These are phyloP conservation scores for Kernera saxatilis DNA, from an alignment of 345 rosid species.

Conservation along the genomic window DNA sequence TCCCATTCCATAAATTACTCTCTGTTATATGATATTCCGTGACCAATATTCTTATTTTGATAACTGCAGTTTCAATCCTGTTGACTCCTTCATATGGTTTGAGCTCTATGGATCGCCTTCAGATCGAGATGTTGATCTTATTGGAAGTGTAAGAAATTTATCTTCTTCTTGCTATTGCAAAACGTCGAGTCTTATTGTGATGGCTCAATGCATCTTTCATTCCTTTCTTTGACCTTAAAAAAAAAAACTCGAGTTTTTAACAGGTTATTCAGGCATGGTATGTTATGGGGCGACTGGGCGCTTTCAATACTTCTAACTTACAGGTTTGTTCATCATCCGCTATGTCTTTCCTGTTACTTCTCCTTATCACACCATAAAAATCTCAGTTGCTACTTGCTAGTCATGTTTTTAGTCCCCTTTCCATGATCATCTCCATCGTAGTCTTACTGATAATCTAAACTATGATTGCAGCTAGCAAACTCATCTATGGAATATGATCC, in stretches of 20 bases:
- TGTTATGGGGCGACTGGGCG: constrained; percentile 93
- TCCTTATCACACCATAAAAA: neutral
- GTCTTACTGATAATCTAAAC: neutral
- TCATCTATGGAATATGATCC: constrained; percentile 76
- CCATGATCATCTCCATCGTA: neutral
- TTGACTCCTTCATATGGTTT: constrained; percentile 84
- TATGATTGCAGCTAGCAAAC: constrained; percentile 58
- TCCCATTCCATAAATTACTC: neutral
- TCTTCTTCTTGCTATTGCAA: constrained; percentile 9
- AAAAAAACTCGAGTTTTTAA: neutral
- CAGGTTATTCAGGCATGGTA: constrained; percentile 95
- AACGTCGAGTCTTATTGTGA: neutral
- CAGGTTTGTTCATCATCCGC: constrained; percentile 52
- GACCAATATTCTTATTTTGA: neutral
- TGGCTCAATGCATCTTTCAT: neutral
- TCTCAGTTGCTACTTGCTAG: neutral
- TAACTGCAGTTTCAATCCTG: constrained; percentile 69
- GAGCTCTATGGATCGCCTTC: constrained; percentile 80
- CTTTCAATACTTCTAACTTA: constrained; percentile 84
- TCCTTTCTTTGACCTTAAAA: neutral
- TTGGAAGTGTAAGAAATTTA: constrained; percentile 59
- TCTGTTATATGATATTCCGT: neutral
- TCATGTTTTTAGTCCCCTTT: neutral
- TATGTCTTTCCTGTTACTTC: neutral
- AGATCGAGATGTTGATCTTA: constrained; percentile 75